Evolutionary conservation across 345 rosid genomes (phyloP), one percentile per base, ranked within the genome.

Genomic region (Arabis alpina): DNA sequence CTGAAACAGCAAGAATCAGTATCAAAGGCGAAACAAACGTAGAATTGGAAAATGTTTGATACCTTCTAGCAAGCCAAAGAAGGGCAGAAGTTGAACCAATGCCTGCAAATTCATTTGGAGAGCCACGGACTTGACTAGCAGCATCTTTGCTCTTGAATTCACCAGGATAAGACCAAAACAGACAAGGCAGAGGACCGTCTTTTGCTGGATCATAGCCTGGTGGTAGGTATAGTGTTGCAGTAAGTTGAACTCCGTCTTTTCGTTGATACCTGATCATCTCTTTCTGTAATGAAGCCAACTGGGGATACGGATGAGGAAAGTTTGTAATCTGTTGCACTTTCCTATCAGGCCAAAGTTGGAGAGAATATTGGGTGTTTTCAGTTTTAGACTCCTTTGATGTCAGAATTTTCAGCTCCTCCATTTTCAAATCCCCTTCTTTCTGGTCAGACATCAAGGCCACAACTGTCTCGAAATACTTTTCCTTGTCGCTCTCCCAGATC

Each of bases 111-210:
- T 87, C 93, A 86, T 91, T 94, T 75, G 99, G 99, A 77, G 99
- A 94, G 81, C 99, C 97, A 58, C 99, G 98, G 68, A 94, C 97
- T 85, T 94, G 99, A 60, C 99, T 82, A 47, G 99, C 99, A 77
- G 99, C 98, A 79, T 91, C 97, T 88, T 91, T 94, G 87, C 96
- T 94, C 79, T 94, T 94, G 76, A 94, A 94, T 82, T 94, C 99
- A 71, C 99, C 98, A 43, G 98, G 98, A 47, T 94, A 91, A 51
- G 99, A 94, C 99, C 99, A 94, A 50, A 91, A 80, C 54, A 94
- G 74, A 79, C 98, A 94, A 55, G 97, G 97, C 65, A 94, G 93
- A 60, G 99, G 93, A 24, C 96, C 98, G 30, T 89, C 99, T 75
- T 87, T 89, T 61, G 83, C 76, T 15, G 93, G 87, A 85, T 89